These are phyloP conservation scores for Musa beccarii DNA, from an alignment of 176 grass and related monocot genomes.

Conservation along the genomic window DNA sequence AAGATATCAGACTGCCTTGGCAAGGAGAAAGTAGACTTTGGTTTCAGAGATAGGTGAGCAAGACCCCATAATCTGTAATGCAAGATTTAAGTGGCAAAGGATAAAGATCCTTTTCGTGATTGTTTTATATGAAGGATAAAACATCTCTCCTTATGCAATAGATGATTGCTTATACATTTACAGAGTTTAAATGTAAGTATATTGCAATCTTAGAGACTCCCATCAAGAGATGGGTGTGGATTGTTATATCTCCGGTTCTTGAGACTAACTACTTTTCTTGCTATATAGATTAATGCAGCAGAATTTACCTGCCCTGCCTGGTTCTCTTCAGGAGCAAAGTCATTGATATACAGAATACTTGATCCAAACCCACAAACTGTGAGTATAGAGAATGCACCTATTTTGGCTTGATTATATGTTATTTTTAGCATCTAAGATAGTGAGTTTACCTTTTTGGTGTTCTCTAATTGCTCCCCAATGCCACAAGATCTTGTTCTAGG, in stretches of 20 bases:
- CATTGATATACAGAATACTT: slow-evolving; percentile 67
- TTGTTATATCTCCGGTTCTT: not conserved
- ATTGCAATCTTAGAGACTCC: too few relatives aligned
- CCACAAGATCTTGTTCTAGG: too few relatives aligned
- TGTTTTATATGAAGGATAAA: too few relatives aligned
- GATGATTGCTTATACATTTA: not conserved
- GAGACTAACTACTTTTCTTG: not conserved
- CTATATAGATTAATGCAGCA: slow-evolving; percentile 67
- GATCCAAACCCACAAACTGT: slow-evolving; percentile 84
- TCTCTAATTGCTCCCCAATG: too few relatives aligned
- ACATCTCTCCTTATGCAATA: too few relatives aligned
- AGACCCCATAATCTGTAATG: too few relatives aligned
- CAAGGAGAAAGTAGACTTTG: too few relatives aligned
- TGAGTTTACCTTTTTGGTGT: not conserved
- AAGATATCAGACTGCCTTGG: too few relatives aligned
- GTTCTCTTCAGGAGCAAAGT: slow-evolving; percentile 66
- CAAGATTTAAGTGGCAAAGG: too few relatives aligned
- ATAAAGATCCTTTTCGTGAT: too few relatives aligned
- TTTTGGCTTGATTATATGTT: slow-evolving; percentile 14
- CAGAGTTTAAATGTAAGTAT: not conserved
- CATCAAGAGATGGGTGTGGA: not conserved
- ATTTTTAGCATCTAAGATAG: slow-evolving; percentile 16
- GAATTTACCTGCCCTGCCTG: slow-evolving; percentile 70
- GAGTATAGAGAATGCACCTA: slow-evolving; percentile 23
- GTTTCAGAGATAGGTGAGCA: too few relatives aligned